Conservation (phyloP, 2,329 filamentous ascomycete species). For the Ascochyta pisi region DNA sequence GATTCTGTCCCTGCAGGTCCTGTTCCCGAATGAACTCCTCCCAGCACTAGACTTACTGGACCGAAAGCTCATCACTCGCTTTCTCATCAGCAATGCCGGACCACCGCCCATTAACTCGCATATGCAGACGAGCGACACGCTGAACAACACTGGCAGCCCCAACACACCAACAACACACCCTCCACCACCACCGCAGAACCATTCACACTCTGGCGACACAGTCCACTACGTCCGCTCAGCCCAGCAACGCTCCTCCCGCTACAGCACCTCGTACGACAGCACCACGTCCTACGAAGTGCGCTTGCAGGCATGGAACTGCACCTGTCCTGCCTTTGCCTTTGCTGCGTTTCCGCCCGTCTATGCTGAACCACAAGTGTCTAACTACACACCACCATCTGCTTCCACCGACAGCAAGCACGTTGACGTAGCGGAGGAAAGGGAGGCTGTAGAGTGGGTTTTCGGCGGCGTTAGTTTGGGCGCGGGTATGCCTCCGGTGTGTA, state of each 20-base stretch:
- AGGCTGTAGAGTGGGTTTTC: constrained; percentile 22
- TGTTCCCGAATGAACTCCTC: constrained; percentile 82
- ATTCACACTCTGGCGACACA: constrained; percentile 5
- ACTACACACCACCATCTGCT: neutral
- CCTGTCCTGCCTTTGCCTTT: constrained; percentile 83
- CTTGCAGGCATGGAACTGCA: constrained; percentile 83
- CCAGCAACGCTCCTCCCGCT: constrained; percentile 50
- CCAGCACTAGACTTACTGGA: constrained; percentile 90
- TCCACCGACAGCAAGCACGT: neutral
- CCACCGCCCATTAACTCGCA: neutral
- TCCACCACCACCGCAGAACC: neutral
- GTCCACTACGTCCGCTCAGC: constrained; percentile 68
- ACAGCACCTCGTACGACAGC: constrained; percentile 35
- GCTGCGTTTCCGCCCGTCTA: constrained; percentile 63
- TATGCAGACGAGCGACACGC: neutral
- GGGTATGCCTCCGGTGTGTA: constrained; percentile 71
- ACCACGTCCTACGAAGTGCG: constrained; percentile 70
- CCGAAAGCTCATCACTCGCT: constrained; percentile 70
- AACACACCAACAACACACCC: neutral
- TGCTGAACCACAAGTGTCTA: constrained; percentile 16
- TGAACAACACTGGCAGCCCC: neutral
- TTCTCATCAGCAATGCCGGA: constrained; percentile 30
- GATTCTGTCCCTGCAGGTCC: constrained; percentile 74
- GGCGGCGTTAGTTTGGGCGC: constrained; percentile 14
- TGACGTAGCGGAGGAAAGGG: neutral